phyloP scores from a whole-genome alignment of 768 basidiomycete species.

The Butyriboletus loyo region DNA sequence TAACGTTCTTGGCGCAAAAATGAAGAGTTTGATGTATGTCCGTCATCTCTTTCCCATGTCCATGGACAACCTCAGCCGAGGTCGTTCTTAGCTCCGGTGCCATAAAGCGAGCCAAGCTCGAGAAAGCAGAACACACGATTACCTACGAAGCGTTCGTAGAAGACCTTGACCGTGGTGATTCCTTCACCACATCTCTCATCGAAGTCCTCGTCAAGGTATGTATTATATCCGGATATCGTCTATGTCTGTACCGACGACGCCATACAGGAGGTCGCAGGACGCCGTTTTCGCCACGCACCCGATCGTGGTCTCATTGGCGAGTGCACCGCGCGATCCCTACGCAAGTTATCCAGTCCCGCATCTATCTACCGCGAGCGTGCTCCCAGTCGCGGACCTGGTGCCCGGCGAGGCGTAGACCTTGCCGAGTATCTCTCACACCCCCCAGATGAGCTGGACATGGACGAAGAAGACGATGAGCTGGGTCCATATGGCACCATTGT shows the following conservation, averaged over 20 bases:
- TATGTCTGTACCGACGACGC: not conserved
- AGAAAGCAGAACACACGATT: constrained; percentile 61
- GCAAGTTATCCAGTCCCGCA: constrained; percentile 49
- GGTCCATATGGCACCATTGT: constrained; percentile 37
- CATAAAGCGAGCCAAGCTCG: constrained; percentile 64
- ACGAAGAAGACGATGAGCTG: constrained; percentile 70
- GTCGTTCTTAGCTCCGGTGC: constrained; percentile 57
- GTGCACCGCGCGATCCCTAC: constrained; percentile 61
- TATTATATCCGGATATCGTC: not conserved
- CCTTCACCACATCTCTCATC: constrained; percentile 72
- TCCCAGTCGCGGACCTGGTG: constrained; percentile 35
- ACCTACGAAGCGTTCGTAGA: constrained; percentile 74
- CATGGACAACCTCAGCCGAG: constrained; percentile 1
- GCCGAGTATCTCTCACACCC: constrained; percentile 52
- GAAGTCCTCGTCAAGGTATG: constrained; percentile 78
- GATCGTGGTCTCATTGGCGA: constrained; percentile 66
- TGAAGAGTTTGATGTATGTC: constrained; percentile 77
- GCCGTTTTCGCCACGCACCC: constrained; percentile 48
- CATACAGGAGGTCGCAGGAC: constrained; percentile 71
- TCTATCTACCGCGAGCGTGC: constrained; percentile 53
- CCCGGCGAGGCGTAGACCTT: constrained; percentile 36
- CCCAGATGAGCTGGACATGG: constrained; percentile 55
- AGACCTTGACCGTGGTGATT: constrained; percentile 75
- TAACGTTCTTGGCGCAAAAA: constrained; percentile 69
- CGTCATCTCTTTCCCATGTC: not conserved